Conservation (phyloP, 108 stramenopile genomes). For the Nitzschia inconspicua region DNA sequence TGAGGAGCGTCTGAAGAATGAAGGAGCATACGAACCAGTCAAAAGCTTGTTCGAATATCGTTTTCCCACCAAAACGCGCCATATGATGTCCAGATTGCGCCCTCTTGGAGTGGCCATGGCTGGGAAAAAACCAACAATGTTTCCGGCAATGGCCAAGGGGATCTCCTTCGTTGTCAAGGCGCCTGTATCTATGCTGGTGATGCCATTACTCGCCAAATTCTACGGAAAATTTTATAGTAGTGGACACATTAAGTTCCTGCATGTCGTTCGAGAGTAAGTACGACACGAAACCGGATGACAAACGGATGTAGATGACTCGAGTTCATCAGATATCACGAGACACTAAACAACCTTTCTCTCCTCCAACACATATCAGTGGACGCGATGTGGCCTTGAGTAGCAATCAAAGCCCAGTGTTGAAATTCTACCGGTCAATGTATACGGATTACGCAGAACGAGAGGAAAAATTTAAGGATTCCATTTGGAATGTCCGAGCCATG, state of each 20-base stretch:
- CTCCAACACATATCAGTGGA: constrained; percentile 28
- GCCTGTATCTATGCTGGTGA: constrained; percentile 69
- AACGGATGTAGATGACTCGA: too few species aligned
- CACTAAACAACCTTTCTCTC: constrained; percentile 11
- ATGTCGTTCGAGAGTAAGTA: constrained; percentile 61
- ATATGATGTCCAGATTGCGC: too few species aligned
- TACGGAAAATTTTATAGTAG: too few species aligned
- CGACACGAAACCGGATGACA: too few species aligned
- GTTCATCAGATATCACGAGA: too few species aligned
- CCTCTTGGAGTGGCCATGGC: background rate
- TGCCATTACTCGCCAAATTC: constrained; percentile 43
- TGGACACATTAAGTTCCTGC: constrained; percentile 39
- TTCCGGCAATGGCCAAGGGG: background rate
- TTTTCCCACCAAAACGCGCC: too few species aligned
- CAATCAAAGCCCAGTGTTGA: constrained; percentile 70
- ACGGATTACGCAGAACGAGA: constrained; percentile 3
- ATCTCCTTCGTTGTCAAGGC: constrained; percentile 69
- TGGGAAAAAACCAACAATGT: background rate
- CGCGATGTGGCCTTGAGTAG: constrained; percentile 67
- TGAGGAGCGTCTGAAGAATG: background rate
- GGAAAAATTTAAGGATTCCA: background rate
- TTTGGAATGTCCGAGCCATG: constrained; percentile 33
- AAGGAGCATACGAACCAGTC: too few species aligned
- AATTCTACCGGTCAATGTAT: constrained; percentile 55
- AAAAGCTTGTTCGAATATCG: too few species aligned